Conservation (phyloP, 106 monocot species). For the Dactylorhiza incarnata region DNA sequence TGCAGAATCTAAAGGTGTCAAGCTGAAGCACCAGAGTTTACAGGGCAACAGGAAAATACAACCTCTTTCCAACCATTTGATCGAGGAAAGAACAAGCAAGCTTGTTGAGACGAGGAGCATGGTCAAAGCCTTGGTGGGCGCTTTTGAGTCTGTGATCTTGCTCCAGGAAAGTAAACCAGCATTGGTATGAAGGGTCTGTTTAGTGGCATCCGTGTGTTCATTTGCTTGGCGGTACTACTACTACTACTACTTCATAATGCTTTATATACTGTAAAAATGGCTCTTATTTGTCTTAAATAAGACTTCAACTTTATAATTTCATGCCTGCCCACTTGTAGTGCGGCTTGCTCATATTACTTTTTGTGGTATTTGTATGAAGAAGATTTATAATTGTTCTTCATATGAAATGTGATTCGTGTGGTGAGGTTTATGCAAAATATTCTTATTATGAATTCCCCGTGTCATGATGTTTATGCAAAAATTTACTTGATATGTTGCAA, state of each 20-base stretch:
- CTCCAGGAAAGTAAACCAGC: constrained; percentile 60
- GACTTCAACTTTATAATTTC: background rate
- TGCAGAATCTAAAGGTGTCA: constrained; percentile 20
- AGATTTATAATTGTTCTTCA: background rate
- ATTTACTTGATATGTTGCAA: too few relatives aligned
- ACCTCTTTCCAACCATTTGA: constrained; percentile 69
- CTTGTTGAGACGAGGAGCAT: constrained; percentile 81
- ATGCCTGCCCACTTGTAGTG: background rate
- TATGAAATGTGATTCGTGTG: background rate
- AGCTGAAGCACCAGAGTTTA: constrained; percentile 49
- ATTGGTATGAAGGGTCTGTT: constrained; percentile 1
- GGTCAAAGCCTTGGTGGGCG: constrained; percentile 95
- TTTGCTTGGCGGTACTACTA: background rate
- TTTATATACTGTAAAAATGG: background rate
- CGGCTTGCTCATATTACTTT: background rate
- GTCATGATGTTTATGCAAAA: background rate
- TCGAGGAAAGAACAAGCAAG: constrained; percentile 74
- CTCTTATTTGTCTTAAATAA: background rate
- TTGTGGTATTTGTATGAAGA: background rate
- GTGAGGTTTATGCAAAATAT: background rate
- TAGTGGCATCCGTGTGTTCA: background rate
- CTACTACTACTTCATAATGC: background rate
- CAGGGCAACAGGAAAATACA: constrained; percentile 45
- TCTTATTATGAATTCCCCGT: background rate
- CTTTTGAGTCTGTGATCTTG: constrained; percentile 95